Base-by-base conservation (phyloP, 2,329 filamentous ascomycete genomes). In the Xylaria sp. region DNA sequence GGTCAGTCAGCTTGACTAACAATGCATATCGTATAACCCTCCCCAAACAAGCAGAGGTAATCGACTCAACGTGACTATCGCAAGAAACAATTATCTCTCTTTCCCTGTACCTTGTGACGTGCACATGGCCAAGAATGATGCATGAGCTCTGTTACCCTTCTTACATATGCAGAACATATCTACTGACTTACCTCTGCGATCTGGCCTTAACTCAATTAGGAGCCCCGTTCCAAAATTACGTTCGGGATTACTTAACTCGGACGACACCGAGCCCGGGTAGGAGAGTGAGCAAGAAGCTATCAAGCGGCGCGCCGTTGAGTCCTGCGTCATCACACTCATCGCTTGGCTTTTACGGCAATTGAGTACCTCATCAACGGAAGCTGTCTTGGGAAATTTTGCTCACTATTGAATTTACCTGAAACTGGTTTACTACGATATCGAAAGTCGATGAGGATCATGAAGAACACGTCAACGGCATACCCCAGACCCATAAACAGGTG, bases 221-320 rank as follows among this genome's bases (percentile, higher is more conserved):
- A 56, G 36, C 53, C 57, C 63, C 66, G 66, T 63, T 56, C 46
- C 32, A 6, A 6, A 56, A 57, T 41, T 12, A 28, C 5, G 9
- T 10, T 70, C 69, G 69, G 69, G 60, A 50, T 70, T 70, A 67
- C 69, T 70, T 23, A 70, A 70, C 69, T 70, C 60, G 69, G 69
- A 65, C 58, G 69, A 63, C 56, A 50, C 63, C 63, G 67, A 60
- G 52, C 58, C 55, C 48, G 50, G 66, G 52, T 50, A 28, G 50
- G 23, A 28, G 23, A 8, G 57, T 48, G 57, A 34, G 56, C 39
- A 28, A 32, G n/a, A 39, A 50, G n/a, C 28, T 39, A 36, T 56
- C 45, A 20, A 46, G 46, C 30, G 58, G 43, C 30, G 23, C 41
- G 36, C 43, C 50, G 66, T 58, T 28, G 7, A 55, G 66, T 30